Conservation (phyloP, 805 yeast genomes). For the Kluyveromyces wickerhamii region DNA sequence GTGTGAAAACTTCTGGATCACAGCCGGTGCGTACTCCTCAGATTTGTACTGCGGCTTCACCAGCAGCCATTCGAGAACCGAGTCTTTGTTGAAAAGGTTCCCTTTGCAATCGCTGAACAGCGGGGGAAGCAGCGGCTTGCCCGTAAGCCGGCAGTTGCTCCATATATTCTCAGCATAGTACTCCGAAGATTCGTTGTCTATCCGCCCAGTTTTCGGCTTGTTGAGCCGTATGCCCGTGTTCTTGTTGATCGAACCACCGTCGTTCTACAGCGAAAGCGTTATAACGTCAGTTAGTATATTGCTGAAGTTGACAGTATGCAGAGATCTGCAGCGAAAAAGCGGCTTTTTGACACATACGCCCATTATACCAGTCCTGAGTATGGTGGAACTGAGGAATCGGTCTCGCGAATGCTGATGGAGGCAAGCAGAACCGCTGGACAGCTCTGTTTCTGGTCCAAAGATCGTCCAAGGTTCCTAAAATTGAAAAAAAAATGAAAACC, state of each 20-base stretch:
- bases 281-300: not conserved
- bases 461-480: no score
- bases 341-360: no score
- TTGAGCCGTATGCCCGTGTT: constrained; percentile 37
- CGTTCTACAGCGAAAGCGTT: constrained; percentile 35
- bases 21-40: constrained; percentile 22
- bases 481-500: no score
- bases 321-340: no score
- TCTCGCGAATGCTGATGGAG: no score
- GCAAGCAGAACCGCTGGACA: no score
- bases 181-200: constrained; percentile 13
- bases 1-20: constrained; percentile 25
- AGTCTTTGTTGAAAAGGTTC: constrained; percentile 52
- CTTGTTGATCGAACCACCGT: constrained; percentile 66
- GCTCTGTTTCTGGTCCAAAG: no score
- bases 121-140: constrained; percentile 38
- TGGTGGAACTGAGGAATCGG: no score
- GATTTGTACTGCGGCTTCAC: constrained; percentile 20
- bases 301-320: no score
- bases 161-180: constrained; percentile 30
- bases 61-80: constrained; percentile 50
- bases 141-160: constrained; percentile 42
- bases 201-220: constrained; percentile 11
- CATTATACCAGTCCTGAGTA: no score
- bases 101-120: constrained; percentile 68